Evolutionary conservation across 441 rosid species (phyloP), one percentile per base, ranked within the genome.

Genomic region (Aquilaria agallochum): DNA sequence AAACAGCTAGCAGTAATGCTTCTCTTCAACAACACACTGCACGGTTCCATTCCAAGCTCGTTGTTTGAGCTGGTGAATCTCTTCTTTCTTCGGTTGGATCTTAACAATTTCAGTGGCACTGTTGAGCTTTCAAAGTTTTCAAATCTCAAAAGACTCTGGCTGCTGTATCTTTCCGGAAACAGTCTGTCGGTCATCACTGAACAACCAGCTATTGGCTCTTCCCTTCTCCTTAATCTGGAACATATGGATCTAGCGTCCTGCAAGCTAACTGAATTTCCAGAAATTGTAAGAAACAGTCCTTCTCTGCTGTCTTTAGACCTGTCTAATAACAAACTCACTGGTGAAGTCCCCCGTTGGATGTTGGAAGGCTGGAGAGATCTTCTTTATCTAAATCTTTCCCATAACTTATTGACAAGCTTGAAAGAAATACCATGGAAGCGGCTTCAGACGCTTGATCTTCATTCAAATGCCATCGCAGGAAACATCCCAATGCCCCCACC

Each of bases 251-350:
- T 74, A 63, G 56, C 68, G 13, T 53, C 67, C 11, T 74, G 78
- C 63, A 69, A 74, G 48, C 42, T 74, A 30, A 59, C 12, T 6
- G 56, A 56, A 51, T 66, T 78, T 27, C 82, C 76, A 2, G 55
- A 45, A 9, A 73, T 70, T 57, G 31, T 73, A 2, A 66, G 34
- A 11, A 50, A 31, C 11, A 63, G 57, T 52, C 31, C 42, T 5
- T 9, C 48, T 31, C 57, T 77, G 58, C 6, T 15, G 11, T 15
- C 1, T 42, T 57, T 77, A 44, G 68, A 67, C 32, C 55, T 77
- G 9, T 65, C 81, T 12, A 0, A 58, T 51, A 70, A 72, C 44
- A 31, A 7, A 11, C 67, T 72, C 33, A 51, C 5, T 4, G 42
- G 71, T 0, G 32, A 46, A 31, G 31, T 71, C 13, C 46, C 74